These are phyloP conservation scores for Cadophora sp. DNA, from an alignment of 2,329 filamentous ascomycete genomes.

Conservation along the genomic window DNA sequence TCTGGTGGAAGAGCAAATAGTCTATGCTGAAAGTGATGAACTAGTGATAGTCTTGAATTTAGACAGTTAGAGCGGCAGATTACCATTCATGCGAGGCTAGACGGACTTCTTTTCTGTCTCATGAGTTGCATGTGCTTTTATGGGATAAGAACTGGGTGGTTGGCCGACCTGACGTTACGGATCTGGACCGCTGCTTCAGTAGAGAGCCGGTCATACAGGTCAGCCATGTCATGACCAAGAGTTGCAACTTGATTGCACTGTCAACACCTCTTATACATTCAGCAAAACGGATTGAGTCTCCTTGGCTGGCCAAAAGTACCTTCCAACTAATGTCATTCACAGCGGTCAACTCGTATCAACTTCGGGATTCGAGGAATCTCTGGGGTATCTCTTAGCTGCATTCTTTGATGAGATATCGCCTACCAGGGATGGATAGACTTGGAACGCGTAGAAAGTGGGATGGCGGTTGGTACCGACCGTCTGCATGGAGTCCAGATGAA, in stretches of 20 bases:
- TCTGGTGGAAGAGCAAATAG: constrained; percentile 17
- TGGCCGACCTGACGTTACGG: no score
- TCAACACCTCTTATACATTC: not conserved
- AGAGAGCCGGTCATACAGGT: no score
- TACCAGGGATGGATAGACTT: no score
- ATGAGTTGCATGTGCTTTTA: not conserved
- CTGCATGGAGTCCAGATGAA: no score
- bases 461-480: no score
- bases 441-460: no score
- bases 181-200: no score
- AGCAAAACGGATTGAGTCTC: not conserved
- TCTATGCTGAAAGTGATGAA: constrained; percentile 20
- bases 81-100: constrained; percentile 19
- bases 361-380: no score
- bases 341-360: not conserved
- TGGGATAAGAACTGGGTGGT: not conserved
- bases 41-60: constrained; percentile 12
- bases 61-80: constrained; percentile 11
- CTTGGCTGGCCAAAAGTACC: not conserved
- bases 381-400: no score
- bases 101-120: not conserved
- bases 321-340: not conserved
- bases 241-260: not conserved
- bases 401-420: no score
- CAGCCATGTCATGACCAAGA: not conserved